These are phyloP conservation scores for Grifola frondosa DNA, from an alignment of 1,284 basidiomycete genomes.

Conservation along the genomic window DNA sequence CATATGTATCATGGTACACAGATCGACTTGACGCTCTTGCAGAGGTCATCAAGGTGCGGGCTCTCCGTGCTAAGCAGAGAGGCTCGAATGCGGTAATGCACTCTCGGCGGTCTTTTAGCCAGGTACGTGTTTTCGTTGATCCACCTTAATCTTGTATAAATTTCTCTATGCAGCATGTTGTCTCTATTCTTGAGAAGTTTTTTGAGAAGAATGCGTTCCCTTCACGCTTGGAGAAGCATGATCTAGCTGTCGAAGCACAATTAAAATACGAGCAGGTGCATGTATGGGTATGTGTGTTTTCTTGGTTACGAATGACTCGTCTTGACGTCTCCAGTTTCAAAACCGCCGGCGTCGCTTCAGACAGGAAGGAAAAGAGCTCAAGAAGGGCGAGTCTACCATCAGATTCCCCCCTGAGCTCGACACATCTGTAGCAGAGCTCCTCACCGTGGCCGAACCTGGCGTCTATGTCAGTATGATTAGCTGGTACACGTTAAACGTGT, in stretches of 20 bases:
- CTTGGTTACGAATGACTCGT: neutral
- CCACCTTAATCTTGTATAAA: too few relatives aligned
- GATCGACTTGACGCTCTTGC: too few relatives aligned
- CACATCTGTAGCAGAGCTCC: neutral
- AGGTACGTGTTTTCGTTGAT: conserved; percentile 6
- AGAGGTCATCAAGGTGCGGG: too few relatives aligned
- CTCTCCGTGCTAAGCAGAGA: too few relatives aligned
- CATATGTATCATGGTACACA: too few relatives aligned
- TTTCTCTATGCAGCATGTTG: conserved; percentile 37
- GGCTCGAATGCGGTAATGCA: neutral
- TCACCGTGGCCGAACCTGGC: neutral
- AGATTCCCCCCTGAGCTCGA: neutral
- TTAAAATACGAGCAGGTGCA: conserved; percentile 57
- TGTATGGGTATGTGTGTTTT: conserved; percentile 48
- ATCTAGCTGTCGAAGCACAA: conserved; percentile 42
- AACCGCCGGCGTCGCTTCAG: conserved; percentile 43
- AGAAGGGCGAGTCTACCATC: neutral
- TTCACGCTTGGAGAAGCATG: conserved; percentile 39
- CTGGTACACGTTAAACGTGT: neutral
- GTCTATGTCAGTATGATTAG: neutral
- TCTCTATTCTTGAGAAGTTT: conserved; percentile 48
- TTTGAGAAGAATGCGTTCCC: conserved; percentile 54
- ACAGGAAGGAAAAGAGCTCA: conserved; percentile 9
- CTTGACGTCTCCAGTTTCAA: conserved; percentile 38
- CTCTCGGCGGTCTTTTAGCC: conserved; percentile 4